phyloP scores from a whole-genome alignment of 371 early-diverging fungal genomes.

The Phascolomyces articulosus region DNA sequence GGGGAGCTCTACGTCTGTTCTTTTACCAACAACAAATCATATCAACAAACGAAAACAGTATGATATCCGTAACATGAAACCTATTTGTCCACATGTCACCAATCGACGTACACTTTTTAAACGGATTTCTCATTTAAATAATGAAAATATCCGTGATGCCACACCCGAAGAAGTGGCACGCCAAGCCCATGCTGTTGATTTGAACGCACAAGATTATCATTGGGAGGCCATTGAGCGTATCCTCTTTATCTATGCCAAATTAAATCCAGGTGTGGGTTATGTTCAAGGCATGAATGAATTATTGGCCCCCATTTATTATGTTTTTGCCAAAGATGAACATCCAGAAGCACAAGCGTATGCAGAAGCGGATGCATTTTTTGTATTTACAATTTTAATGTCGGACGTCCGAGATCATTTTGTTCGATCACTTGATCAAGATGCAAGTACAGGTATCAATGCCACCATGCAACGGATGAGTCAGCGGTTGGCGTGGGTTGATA shows the following conservation, averaged over 20 bases:
- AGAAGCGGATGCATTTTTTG: constrained; percentile 87
- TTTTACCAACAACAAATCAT: constrained; percentile 1
- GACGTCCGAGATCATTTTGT: constrained; percentile 85
- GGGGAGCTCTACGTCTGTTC: constrained; percentile 9
- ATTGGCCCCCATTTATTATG: constrained; percentile 84
- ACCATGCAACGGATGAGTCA: constrained; percentile 65
- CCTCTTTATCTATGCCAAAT: constrained; percentile 80
- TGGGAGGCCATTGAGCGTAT: constrained; percentile 87
- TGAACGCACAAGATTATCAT: constrained; percentile 64
- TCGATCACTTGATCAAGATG: constrained; percentile 64
- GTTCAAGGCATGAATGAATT: constrained; percentile 94
- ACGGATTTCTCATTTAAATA: constrained; percentile 66
- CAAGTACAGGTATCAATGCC: constrained; percentile 64
- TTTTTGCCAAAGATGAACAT: constrained; percentile 67
- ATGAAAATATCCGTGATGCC: constrained; percentile 43
- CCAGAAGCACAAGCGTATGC: constrained; percentile 68
- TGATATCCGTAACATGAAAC: constrained; percentile 25
- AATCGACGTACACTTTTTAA: constrained; percentile 67
- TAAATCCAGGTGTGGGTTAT: constrained; percentile 88
- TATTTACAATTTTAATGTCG: constrained; percentile 75
- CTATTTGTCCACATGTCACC: constrained; percentile 59
- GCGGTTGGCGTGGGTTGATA: constrained; percentile 60
- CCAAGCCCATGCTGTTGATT: constrained; percentile 19
- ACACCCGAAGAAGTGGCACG: constrained; percentile 8
- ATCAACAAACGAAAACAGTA: constrained; percentile 11